Evolutionary conservation across 2,329 filamentous ascomycete species (phyloP).

Genomic region (Lasiodiplodia citricola): DNA sequence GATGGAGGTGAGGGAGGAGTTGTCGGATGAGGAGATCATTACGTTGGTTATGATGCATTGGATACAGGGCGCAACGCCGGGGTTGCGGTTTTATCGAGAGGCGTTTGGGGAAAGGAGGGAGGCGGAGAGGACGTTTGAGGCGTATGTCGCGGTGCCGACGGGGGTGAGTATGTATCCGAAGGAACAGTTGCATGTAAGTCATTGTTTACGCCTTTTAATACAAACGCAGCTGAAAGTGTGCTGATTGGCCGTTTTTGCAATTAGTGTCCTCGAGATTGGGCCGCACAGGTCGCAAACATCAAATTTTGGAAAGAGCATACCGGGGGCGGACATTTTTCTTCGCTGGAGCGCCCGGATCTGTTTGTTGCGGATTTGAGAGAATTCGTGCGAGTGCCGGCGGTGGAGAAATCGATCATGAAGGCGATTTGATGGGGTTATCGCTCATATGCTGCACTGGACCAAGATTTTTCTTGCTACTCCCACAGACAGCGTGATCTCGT

Average conservation of each 20-base stretch:
- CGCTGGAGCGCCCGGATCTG: background rate
- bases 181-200: background rate
- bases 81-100: background rate
- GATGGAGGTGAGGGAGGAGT: background rate
- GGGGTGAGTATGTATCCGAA: background rate
- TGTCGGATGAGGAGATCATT: background rate
- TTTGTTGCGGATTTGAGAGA: background rate
- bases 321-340: constrained; percentile 2
- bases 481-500: no score
- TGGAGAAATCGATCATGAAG: background rate
- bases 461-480: no score
- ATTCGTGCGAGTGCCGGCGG: background rate
- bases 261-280: background rate
- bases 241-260: background rate
- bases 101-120: background rate
- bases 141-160: background rate
- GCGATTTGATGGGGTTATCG: no score
- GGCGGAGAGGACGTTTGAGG: background rate
- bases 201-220: no score
- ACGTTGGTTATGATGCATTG: constrained; percentile 12
- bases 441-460: no score
- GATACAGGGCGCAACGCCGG: constrained; percentile 9
- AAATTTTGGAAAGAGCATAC: background rate
- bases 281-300: background rate
- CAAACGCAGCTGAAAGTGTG: background rate